phyloP scores from a whole-genome alignment of 352 stramenopile genomes.

The Phytophthora constricta region DNA sequence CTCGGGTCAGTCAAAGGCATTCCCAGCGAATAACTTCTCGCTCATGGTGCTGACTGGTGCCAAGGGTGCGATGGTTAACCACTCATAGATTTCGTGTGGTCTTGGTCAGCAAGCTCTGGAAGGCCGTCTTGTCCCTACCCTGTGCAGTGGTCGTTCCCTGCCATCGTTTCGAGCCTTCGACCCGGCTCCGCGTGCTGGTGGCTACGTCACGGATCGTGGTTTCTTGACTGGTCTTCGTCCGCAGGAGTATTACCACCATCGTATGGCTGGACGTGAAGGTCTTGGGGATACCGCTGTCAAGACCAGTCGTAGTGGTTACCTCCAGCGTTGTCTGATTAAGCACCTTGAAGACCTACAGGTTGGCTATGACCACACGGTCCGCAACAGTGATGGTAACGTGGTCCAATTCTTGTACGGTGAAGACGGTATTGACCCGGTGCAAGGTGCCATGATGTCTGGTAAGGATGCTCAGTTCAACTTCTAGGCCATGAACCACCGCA shows the following conservation, averaged over 20 bases:
- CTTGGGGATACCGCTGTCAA: conserved; percentile 99
- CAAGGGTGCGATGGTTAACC: conserved; percentile 99
- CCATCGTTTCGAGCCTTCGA: conserved; percentile 99
- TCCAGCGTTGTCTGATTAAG: conserved; percentile 99
- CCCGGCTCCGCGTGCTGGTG: conserved; percentile 96
- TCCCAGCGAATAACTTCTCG: conserved; percentile 99
- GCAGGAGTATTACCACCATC: conserved; percentile 99
- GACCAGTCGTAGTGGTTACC: conserved; percentile 98
- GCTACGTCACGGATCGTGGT: conserved; percentile 99
- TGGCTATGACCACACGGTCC: conserved; percentile 99
- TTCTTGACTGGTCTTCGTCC: conserved; percentile 98
- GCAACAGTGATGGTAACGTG: conserved; percentile 97
- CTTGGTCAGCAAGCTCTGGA: conserved; percentile 99
- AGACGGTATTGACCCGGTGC: conserved; percentile 98
- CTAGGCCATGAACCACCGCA: conserved; percentile 96
- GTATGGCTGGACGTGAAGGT: conserved; percentile 99
- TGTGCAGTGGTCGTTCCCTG: conserved; percentile 97
- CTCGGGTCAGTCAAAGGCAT: conserved; percentile 96
- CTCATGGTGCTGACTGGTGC: conserved; percentile 99
- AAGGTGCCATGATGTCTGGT: conserved; percentile 95
- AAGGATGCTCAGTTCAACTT: conserved; percentile 94
- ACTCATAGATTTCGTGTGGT: conserved; percentile 98
- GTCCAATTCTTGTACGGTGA: conserved; percentile 99
- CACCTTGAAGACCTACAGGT: conserved; percentile 98
- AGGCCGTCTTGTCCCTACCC: conserved; percentile 97